Conservation (phyloP, 2,329 filamentous ascomycete genomes). For the Drechmeria coniospora region DNA sequence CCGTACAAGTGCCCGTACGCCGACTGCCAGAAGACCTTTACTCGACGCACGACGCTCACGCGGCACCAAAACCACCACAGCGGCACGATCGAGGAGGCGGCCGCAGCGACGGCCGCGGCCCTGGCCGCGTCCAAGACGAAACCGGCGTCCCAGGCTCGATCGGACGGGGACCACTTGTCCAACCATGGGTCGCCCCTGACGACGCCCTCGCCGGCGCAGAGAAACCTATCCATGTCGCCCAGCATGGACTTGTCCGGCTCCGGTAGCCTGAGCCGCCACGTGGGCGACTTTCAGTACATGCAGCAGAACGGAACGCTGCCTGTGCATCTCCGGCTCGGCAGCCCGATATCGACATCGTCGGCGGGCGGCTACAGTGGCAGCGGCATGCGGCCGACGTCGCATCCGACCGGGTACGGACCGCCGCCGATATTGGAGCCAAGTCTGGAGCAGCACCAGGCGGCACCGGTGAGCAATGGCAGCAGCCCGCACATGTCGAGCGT, state of each 20-base stretch:
- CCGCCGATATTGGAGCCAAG: constrained; percentile 76
- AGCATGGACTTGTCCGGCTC: constrained; percentile 56
- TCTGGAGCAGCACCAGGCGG: constrained; percentile 58
- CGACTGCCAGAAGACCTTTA: constrained; percentile 97
- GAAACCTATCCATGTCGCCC: constrained; percentile 66
- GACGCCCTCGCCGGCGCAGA: constrained; percentile 71
- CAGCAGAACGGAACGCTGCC: constrained; percentile 60
- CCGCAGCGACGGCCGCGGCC: constrained; percentile 73
- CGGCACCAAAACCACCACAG: constrained; percentile 93
- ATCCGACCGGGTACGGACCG: constrained; percentile 69
- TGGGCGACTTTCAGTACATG: constrained; percentile 56
- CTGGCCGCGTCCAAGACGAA: constrained; percentile 42
- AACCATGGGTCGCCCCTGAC: constrained; percentile 59
- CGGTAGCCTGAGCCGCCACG: constrained; percentile 50
- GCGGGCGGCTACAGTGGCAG: constrained; percentile 30
- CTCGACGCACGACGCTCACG: constrained; percentile 83
- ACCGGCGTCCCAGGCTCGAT: constrained; percentile 35
- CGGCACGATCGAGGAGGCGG: constrained; percentile 86
- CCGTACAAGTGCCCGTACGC: constrained; percentile 97
- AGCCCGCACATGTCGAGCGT: constrained; percentile 74
- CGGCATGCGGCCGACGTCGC: constrained; percentile 60
- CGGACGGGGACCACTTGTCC: constrained; percentile 56
- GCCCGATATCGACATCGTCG: constrained; percentile 53
- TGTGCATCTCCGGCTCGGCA: constrained; percentile 63
- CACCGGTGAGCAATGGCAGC: constrained; percentile 52